Evolutionary conservation across 257 asterid species (phyloP), one percentile per base, ranked within the genome.

Genomic region (Linaria vulgaris): DNA sequence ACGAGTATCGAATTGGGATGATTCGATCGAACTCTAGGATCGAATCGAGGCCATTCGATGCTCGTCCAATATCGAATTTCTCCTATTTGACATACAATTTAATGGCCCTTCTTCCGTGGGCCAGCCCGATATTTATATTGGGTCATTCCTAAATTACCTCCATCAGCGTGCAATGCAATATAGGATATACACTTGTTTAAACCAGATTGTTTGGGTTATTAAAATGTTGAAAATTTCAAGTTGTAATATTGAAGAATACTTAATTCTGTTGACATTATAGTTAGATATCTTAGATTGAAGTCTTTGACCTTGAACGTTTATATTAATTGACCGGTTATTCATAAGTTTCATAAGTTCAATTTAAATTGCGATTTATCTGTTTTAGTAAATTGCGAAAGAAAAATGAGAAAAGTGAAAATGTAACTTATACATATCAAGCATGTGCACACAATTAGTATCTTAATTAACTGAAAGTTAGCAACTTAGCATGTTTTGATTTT

Each of bases 321-420:
- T n/a, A n/a, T n/a, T n/a, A n/a, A n/a, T n/a, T 69, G 75, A 64
- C 69, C 10, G 12, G 62, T 55, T 55, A 55, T 27, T 7, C 15
- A 5, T 15, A 11, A 6, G 7, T 30, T 38, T 55, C 14, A 12
- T 9, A 55, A 20, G 30, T 27, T 55, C 44, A 27, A 55, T 17
- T 55, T 24, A 55, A 55, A 55, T 55, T 4, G 23, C 31, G n/a
- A 27, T 55, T 5, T 4, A 55, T 24, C 5, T 21, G 6, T 6
- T 55, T 34, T n/a, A 4, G 5, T 54, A 21, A 54, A 54, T 14
- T 21, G 41, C 9, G 16, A 3, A 34, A 49, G 55, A 49, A 49
- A 15, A 15, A n/a, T 19, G 10, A 19, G 24, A 4, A 3, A 49
- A 16, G 12, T 47, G 53, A 15, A 47, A 49, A 16, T 49, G n/a